These are phyloP conservation scores for Sugiyamaella xylanicola DNA, from an alignment of 1,139 yeast genomes.

Conservation along the genomic window DNA sequence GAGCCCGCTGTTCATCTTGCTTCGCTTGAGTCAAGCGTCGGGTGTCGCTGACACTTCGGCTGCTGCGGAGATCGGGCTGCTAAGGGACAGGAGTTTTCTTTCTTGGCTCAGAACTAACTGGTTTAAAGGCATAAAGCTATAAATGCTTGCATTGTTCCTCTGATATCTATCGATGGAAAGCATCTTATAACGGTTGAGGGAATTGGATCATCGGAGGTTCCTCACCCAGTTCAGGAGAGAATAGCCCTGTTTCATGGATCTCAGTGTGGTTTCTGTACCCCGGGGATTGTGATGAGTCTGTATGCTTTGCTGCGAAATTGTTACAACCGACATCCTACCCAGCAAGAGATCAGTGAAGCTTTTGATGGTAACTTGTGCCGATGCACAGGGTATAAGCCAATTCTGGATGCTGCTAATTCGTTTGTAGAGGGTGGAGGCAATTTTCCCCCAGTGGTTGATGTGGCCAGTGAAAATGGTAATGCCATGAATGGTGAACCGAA, in stretches of 20 bases:
- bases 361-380: slow-evolving; percentile 51
- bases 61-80: too few relatives aligned
- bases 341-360: slow-evolving; percentile 47
- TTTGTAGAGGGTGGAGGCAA: slow-evolving; percentile 31
- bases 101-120: not conserved
- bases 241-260: slow-evolving; percentile 53
- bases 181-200: slow-evolving; percentile 52
- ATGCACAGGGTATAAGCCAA: slow-evolving; percentile 53
- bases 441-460: too few relatives aligned
- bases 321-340: slow-evolving; percentile 43
- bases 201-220: slow-evolving; percentile 44
- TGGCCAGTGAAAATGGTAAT: not conserved
- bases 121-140: slow-evolving; percentile 42
- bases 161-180: slow-evolving; percentile 49
- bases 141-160: slow-evolving; percentile 50
- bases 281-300: slow-evolving; percentile 52
- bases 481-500: not conserved
- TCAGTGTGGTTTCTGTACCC: slow-evolving; percentile 54
- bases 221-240: slow-evolving; percentile 52
- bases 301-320: slow-evolving; percentile 47
- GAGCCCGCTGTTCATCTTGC: not conserved
- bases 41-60: not conserved
- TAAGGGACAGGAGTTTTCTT: too few relatives aligned
- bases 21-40: not conserved
- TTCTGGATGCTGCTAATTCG: slow-evolving; percentile 49